Evolutionary conservation across 306 rosid species (phyloP).

Genomic region (Quercus gilva): DNA sequence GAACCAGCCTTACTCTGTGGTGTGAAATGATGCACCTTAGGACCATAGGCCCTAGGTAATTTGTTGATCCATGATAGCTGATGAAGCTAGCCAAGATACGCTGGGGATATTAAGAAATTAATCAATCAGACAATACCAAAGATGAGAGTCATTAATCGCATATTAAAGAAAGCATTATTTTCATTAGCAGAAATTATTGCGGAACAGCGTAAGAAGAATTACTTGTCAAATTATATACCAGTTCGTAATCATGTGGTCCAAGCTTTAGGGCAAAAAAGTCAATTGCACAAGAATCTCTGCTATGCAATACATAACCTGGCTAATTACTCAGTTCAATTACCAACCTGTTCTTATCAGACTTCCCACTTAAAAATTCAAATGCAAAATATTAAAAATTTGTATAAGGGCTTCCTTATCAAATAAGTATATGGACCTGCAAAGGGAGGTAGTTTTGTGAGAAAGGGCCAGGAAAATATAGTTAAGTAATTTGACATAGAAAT

Average conservation of each 20-base stretch:
- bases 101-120: neutral
- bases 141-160: neutral
- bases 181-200: neutral
- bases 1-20: neutral
- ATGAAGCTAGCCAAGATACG: neutral
- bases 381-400: neutral
- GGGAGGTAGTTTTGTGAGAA: neutral
- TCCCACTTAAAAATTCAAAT: neutral
- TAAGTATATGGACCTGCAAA: neutral
- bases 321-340: neutral
- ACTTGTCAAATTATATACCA: neutral
- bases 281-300: neutral
- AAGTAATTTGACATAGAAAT: neutral
- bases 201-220: neutral
- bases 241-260: neutral
- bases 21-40: neutral
- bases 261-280: neutral
- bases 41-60: neutral
- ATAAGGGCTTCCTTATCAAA: neutral
- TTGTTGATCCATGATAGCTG: neutral
- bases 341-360: neutral
- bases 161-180: neutral
- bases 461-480: neutral
- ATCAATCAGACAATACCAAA: neutral
- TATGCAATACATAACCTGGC: neutral